phyloP scores from a whole-genome alignment of 2,329 filamentous ascomycete species.

The Penicillium sp. region DNA sequence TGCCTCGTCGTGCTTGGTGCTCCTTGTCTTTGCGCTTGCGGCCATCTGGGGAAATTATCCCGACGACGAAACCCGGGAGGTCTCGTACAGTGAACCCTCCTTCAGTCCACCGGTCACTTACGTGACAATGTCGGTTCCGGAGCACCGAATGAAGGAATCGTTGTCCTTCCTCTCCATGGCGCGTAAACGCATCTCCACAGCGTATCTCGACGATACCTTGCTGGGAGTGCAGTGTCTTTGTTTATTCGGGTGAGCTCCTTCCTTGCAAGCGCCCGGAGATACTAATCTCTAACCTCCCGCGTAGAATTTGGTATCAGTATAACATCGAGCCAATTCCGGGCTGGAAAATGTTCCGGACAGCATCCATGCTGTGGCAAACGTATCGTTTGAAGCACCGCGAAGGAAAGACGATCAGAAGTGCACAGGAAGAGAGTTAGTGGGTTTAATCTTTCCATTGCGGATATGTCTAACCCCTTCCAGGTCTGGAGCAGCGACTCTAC shows the following conservation, averaged over 20 bases:
- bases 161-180: constrained; percentile 27
- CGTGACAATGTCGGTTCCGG: constrained; percentile 24
- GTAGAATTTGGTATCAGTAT: constrained; percentile 31
- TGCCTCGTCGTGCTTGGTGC: constrained; percentile 25
- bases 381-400: constrained; percentile 28
- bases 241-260: constrained; percentile 24
- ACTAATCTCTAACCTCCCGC: neutral
- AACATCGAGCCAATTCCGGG: constrained; percentile 30
- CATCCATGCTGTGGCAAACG: constrained; percentile 30
- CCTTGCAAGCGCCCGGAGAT: neutral
- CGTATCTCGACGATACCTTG: constrained; percentile 26
- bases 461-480: constrained; percentile 14
- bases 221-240: constrained; percentile 29
- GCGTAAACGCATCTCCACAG: constrained; percentile 27
- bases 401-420: constrained; percentile 21
- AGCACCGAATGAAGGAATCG: constrained; percentile 28
- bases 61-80: constrained; percentile 24
- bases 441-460: neutral
- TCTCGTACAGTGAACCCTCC: constrained; percentile 13
- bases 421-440: constrained; percentile 28
- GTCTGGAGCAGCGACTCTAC: constrained; percentile 29
- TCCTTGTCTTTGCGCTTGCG: constrained; percentile 28
- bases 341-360: constrained; percentile 31
- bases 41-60: constrained; percentile 31
- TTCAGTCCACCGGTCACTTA: constrained; percentile 20